Evolutionary conservation across 805 yeast species (phyloP).

Genomic region (Candida ascalaphidarum): DNA sequence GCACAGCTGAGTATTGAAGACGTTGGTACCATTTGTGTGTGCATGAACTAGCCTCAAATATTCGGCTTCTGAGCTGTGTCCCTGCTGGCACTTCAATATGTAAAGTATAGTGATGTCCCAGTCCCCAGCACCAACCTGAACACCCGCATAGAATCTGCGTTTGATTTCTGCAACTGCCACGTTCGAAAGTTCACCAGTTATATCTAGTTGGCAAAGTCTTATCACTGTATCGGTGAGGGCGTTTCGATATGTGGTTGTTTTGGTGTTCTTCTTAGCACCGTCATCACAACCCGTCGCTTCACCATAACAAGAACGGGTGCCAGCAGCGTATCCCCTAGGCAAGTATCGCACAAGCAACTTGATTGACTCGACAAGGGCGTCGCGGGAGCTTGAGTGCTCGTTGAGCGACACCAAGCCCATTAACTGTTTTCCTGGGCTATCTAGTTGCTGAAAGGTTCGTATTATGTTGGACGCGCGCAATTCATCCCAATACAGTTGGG

Average conservation of each 20-base stretch:
- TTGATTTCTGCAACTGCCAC: constrained; percentile 29
- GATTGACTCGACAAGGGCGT: constrained; percentile 16
- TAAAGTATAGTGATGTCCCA: constrained; percentile 17
- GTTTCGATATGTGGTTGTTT: constrained; percentile 36
- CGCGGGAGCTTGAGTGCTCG: constrained; percentile 15
- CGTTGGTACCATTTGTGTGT: constrained; percentile 6
- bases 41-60: constrained; percentile 15
- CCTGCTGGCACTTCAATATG: constrained; percentile 14
- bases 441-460: constrained; percentile 44
- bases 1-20: constrained; percentile 37
- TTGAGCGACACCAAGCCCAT: constrained; percentile 51
- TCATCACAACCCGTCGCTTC: constrained; percentile 20
- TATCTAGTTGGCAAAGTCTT: constrained; percentile 33
- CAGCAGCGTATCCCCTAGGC: constrained; percentile 40
- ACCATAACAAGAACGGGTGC: constrained; percentile 30
- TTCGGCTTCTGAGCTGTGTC: constrained; percentile 12
- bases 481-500: constrained; percentile 45
- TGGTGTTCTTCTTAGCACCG: constrained; percentile 9
- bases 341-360: constrained; percentile 35
- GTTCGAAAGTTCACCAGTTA: constrained; percentile 16
- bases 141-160: no score
- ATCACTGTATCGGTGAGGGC: constrained; percentile 43
- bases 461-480: constrained; percentile 50
- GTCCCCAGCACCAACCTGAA: constrained; percentile 5
- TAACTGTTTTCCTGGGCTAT: constrained; percentile 44